Evolutionary conservation across 2,329 filamentous ascomycete genomes (phyloP).

Genomic region (Cryphonectria japonica): DNA sequence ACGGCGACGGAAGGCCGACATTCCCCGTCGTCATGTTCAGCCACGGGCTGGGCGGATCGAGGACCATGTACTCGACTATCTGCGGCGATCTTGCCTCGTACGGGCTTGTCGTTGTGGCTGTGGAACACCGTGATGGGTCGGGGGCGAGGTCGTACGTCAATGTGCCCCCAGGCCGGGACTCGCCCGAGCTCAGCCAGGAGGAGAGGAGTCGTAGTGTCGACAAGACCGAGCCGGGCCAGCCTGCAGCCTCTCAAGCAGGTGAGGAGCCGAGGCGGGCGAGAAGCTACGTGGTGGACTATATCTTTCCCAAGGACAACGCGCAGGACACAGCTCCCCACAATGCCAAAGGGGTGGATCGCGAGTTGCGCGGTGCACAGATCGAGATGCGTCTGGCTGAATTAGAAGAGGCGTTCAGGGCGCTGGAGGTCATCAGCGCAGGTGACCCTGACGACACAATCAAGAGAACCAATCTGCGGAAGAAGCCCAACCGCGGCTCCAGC

Average conservation of each 20-base stretch:
- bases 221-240: slow-evolving; percentile 30
- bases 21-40: slow-evolving; percentile 70
- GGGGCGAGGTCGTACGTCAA: slow-evolving; percentile 66
- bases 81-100: slow-evolving; percentile 70
- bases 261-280: slow-evolving; percentile 36
- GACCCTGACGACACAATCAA: slow-evolving; percentile 52
- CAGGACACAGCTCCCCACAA: slow-evolving; percentile 58
- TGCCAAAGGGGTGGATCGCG: slow-evolving; percentile 61
- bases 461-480: slow-evolving; percentile 56
- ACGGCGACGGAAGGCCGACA: slow-evolving; percentile 32
- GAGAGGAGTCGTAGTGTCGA: slow-evolving; percentile 27
- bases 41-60: slow-evolving; percentile 66
- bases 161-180: slow-evolving; percentile 47
- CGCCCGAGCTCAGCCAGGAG: slow-evolving; percentile 38
- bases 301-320: slow-evolving; percentile 62
- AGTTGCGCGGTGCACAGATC: slow-evolving; percentile 64
- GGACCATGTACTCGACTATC: slow-evolving; percentile 64
- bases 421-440: slow-evolving; percentile 59
- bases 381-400: slow-evolving; percentile 66
- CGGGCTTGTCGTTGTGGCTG: slow-evolving; percentile 65
- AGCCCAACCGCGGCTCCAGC: slow-evolving; percentile 62
- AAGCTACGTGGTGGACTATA: slow-evolving; percentile 61
- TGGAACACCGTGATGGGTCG: slow-evolving; percentile 69
- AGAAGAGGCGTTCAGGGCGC: slow-evolving; percentile 62
- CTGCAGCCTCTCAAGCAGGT: slow-evolving; percentile 33